Conservation (phyloP, 495 filamentous ascomycete species). For the Penicillium cataractarum region DNA sequence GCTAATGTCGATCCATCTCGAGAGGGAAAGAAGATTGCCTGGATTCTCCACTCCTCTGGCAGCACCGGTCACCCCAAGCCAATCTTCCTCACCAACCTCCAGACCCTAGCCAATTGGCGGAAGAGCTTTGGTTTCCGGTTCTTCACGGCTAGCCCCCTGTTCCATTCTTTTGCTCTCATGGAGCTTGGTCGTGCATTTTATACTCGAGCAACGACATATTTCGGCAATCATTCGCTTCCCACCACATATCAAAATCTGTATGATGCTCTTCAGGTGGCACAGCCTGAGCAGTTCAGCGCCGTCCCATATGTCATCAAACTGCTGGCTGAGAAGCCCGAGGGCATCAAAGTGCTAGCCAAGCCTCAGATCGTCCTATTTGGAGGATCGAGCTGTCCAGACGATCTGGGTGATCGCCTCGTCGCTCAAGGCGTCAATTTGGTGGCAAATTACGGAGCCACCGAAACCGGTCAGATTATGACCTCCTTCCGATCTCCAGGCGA, state of each 20-base stretch:
- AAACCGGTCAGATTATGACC: slow-evolving; percentile 61
- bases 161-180: slow-evolving; percentile 53
- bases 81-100: slow-evolving; percentile 41
- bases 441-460: slow-evolving; percentile 55
- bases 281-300: slow-evolving; percentile 54
- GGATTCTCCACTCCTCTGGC: slow-evolving; percentile 62
- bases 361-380: slow-evolving; percentile 54
- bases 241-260: slow-evolving; percentile 56
- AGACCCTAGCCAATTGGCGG: slow-evolving; percentile 42
- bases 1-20: slow-evolving; percentile 12
- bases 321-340: slow-evolving; percentile 52
- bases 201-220: slow-evolving; percentile 46
- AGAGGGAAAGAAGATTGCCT: slow-evolving; percentile 44
- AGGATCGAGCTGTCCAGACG: slow-evolving; percentile 58
- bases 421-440: slow-evolving; percentile 58
- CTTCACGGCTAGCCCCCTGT: slow-evolving; percentile 58
- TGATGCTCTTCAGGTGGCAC: slow-evolving; percentile 47
- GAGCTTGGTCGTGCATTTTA: slow-evolving; percentile 50
- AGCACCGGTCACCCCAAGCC: slow-evolving; percentile 65
- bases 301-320: slow-evolving; percentile 62
- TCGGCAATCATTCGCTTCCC: slow-evolving; percentile 55
- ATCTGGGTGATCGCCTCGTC: slow-evolving; percentile 58
- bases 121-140: slow-evolving; percentile 35
- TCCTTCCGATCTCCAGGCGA: slow-evolving; percentile 52
- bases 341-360: slow-evolving; percentile 46